phyloP scores from a whole-genome alignment of 441 rosid species.

The Populus hybrid region DNA sequence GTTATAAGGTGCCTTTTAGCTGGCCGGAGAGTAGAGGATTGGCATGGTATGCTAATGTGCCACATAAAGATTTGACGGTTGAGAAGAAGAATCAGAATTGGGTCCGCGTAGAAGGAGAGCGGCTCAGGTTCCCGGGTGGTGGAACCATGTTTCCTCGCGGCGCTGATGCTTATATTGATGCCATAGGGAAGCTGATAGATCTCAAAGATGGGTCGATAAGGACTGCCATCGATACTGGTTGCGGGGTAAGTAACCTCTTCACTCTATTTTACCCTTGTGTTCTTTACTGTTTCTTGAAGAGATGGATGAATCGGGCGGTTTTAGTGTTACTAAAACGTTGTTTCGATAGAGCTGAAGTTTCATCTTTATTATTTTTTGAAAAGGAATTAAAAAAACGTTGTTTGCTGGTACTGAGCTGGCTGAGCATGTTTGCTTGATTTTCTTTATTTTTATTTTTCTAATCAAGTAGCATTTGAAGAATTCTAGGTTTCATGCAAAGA shows the following conservation, averaged over 20 bases:
- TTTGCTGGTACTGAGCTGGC: background rate
- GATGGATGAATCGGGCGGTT: background rate
- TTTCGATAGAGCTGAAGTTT: background rate
- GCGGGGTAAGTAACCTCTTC: conserved; percentile 59
- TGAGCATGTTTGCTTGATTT: background rate
- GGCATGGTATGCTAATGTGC: conserved; percentile 83
- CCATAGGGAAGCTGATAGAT: conserved; percentile 60
- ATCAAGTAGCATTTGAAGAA: no score
- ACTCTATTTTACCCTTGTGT: no score
- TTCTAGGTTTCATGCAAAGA: no score
- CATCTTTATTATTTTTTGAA: no score
- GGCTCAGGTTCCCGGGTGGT: conserved; percentile 82
- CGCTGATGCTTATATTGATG: conserved; percentile 70
- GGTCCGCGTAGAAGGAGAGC: conserved; percentile 65
- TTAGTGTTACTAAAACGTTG: background rate
- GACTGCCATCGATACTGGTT: conserved; percentile 89
- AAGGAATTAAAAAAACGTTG: no score
- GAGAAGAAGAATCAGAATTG: conserved; percentile 86
- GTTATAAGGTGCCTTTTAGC: conserved; percentile 62
- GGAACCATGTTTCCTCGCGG: conserved; percentile 94
- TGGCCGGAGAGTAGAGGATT: conserved; percentile 84
- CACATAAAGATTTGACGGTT: conserved; percentile 82
- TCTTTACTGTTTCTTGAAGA: background rate
- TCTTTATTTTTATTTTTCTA: no score
- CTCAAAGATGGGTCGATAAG: conserved; percentile 75